Percentiles rank a stretch among this genome's conserved stretches.
phyloP scores from a whole-genome alignment of 345 rosid genomes.

The Lumnitzera racemosa region DNA sequence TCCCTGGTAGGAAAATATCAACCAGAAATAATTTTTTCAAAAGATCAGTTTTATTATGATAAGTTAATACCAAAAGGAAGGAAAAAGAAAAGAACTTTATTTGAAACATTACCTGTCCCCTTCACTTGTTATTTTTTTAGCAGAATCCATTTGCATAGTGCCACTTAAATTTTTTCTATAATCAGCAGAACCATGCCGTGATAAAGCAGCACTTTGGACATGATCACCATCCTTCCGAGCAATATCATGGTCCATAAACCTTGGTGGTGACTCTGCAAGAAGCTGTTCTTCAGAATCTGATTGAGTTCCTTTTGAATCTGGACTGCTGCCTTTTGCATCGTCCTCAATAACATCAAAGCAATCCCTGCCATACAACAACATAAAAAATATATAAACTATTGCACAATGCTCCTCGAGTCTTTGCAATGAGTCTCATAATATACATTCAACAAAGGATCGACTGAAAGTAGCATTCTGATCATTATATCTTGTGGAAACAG shows the following conservation, averaged over 20 bases:
- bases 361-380: slow-evolving; percentile 36
- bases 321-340: slow-evolving; percentile 49
- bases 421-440: too few relatives aligned
- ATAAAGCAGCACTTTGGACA: slow-evolving; percentile 36
- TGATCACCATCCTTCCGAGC: slow-evolving; percentile 44
- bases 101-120: slow-evolving; percentile 1
- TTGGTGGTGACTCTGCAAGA: slow-evolving; percentile 23
- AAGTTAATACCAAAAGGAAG: too few relatives aligned
- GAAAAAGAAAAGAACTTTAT: not conserved
- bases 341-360: slow-evolving; percentile 79
- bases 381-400: too few relatives aligned
- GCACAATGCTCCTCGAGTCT: too few relatives aligned
- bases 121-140: not conserved
- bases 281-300: slow-evolving; percentile 42
- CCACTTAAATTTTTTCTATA: slow-evolving; percentile 51
- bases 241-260: slow-evolving; percentile 27
- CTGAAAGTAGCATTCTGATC: too few relatives aligned
- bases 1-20: too few relatives aligned
- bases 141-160: slow-evolving; percentile 37
- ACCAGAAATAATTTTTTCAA: too few relatives aligned
- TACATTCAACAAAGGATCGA: too few relatives aligned
- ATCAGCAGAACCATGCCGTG: slow-evolving; percentile 37
- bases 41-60: too few relatives aligned
- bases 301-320: slow-evolving; percentile 40
- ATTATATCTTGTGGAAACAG: too few relatives aligned